Evolutionary conservation across 164 flowering plant genomes (phyloP), one percentile per base, ranked within the genome.

Genomic region (Dillenia turbinata): DNA sequence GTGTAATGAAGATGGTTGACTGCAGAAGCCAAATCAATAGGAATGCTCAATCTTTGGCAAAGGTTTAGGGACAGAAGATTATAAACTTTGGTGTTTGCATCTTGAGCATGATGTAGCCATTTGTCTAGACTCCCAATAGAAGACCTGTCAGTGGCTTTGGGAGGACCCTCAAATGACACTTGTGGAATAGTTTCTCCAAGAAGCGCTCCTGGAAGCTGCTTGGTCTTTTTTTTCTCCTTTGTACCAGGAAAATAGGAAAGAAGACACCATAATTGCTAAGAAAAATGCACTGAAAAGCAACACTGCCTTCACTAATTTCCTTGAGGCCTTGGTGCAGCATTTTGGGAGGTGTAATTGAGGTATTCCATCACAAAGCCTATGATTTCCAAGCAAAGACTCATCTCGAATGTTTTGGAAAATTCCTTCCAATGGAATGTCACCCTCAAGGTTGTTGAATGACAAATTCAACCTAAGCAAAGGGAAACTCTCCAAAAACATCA

Each of bases 21-120:
- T 22, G 74, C 74, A 59, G 11, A 49, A 15, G 74, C 74, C 19
- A 74, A 71, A 60, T 74, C 74, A 17, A 74, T 70, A 11, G 69
- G 66, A 8, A 74, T 63, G 49, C 63, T 66, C 46, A 74, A 13
- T 22, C 69, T 66, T n/a, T 62, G 60, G 15, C 22, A 12, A 49
- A 70, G n/a, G 44, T 22, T 57, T 24, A 74, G 55, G 8, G 9
- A 1, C 10, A 7, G 10, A 9, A 6, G 24, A 19, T 56, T 52
- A 5, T 54, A 43, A n/a, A 2, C 53, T 14, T 58, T 26, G 33
- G 33, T 8, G 13, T 40, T 46, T 48, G n/a, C 40, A 22, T 56
- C 57, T 16, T 0, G 1, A 13, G n/a, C 43, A 15, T 58, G 50
- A 15, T 66, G 58, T 26, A 74, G 43, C 74, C 73, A 74, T 24